These are phyloP conservation scores for Ophiostoma sp. DNA, from an alignment of 2,329 filamentous ascomycete genomes.

Conservation along the genomic window DNA sequence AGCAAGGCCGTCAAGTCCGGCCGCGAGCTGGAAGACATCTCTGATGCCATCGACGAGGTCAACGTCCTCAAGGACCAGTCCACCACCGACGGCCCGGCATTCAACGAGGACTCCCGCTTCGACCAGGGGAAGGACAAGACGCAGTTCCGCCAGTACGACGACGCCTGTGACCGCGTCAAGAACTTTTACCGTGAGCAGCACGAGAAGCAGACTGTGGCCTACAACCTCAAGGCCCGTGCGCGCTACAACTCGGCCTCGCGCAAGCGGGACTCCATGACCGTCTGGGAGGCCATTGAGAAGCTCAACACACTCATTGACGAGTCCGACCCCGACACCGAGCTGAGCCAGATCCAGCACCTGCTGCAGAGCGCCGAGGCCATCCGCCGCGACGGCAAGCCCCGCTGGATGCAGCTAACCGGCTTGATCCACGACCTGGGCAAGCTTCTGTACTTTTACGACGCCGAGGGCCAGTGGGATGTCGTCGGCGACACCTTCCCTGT, in stretches of 20 bases:
- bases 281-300: slow-evolving; percentile 91
- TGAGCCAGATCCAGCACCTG: slow-evolving; percentile 85
- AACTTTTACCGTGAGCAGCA: slow-evolving; percentile 74
- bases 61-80: slow-evolving; percentile 32
- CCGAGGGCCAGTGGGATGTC: slow-evolving; percentile 88
- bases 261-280: slow-evolving; percentile 63
- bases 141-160: slow-evolving; percentile 63
- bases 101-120: slow-evolving; percentile 29
- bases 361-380: slow-evolving; percentile 87
- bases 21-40: slow-evolving; percentile 33
- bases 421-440: slow-evolving; percentile 77
- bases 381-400: slow-evolving; percentile 73
- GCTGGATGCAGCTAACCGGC: slow-evolving; percentile 75
- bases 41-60: slow-evolving; percentile 35
- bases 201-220: slow-evolving; percentile 69
- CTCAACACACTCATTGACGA: slow-evolving; percentile 87
- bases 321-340: slow-evolving; percentile 80
- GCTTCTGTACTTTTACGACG: slow-evolving; percentile 73
- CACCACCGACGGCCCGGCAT: slow-evolving; percentile 18
- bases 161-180: slow-evolving; percentile 77
- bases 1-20: slow-evolving; percentile 24
- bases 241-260: slow-evolving; percentile 61
- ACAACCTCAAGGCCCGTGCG: slow-evolving; percentile 76
- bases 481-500: slow-evolving; percentile 82
- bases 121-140: slow-evolving; percentile 35